phyloP scores from a whole-genome alignment of 495 filamentous ascomycete genomes.

The Tirmania nivea region DNA sequence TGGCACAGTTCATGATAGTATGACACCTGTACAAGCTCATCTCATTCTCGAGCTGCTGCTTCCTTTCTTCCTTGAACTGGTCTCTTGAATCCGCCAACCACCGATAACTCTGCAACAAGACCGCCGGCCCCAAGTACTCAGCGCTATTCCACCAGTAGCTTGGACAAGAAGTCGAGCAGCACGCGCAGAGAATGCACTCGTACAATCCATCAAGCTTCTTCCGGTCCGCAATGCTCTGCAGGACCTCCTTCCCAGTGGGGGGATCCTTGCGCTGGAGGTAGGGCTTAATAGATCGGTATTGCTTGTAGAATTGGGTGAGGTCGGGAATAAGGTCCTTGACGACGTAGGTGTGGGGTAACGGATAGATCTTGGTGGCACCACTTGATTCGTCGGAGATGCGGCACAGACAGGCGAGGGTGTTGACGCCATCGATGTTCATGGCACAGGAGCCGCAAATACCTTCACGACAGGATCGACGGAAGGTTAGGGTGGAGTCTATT shows the following conservation, averaged over 20 bases:
- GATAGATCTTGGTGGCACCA: conserved; percentile 85
- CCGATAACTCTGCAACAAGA: conserved; percentile 88
- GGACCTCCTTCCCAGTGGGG: conserved; percentile 65
- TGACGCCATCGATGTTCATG: conserved; percentile 98
- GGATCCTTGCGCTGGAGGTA: conserved; percentile 78
- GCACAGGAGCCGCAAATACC: conserved; percentile 96
- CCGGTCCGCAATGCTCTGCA: conserved; percentile 71
- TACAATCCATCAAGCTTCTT: conserved; percentile 95
- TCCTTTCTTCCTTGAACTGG: conserved; percentile 65
- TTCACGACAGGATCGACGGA: conserved; percentile 84
- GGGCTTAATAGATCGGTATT: conserved; percentile 99
- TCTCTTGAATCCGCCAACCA: conserved; percentile 89
- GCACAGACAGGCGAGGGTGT: conserved; percentile 92
- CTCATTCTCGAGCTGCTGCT: conserved; percentile 81
- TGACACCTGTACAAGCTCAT: conserved; percentile 98
- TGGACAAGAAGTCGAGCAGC: conserved; percentile 94
- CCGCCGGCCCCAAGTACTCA: conserved; percentile 91
- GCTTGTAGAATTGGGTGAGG: conserved; percentile 97
- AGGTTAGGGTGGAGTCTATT: conserved; percentile 86
- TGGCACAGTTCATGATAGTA: conserved; percentile 94
- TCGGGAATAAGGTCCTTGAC: conserved; percentile 98
- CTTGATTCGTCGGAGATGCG: conserved; percentile 70
- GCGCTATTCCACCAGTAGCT: conserved; percentile 99
- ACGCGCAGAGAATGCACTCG: conserved; percentile 98
- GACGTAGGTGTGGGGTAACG: conserved; percentile 93